Percentiles rank a stretch among this genome's conserved stretches.
These are phyloP conservation scores for Lactarius hengduanensis DNA, from an alignment of 768 basidiomycete genomes.

Conservation along the genomic window DNA sequence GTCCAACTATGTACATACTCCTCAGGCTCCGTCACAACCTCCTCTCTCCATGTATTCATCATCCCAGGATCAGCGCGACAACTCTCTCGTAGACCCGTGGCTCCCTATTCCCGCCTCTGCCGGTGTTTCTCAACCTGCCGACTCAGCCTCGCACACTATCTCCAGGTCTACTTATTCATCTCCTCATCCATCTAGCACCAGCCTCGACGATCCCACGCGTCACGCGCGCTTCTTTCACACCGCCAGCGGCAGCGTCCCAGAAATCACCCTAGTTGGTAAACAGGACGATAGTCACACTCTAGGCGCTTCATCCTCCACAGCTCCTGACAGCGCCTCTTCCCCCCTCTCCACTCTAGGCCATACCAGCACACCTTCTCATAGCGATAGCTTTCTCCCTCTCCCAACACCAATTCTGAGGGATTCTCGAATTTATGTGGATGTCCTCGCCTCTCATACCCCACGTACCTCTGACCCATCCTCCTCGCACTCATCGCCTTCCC, in stretches of 20 bases:
- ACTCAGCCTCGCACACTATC: not conserved
- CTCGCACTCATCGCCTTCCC: too few relatives aligned
- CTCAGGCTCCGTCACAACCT: conserved; percentile 18
- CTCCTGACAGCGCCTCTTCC: too few relatives aligned
- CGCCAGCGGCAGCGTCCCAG: conserved; percentile 12
- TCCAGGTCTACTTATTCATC: conserved; percentile 9
- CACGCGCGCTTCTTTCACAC: conserved; percentile 22
- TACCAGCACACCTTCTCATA: too few relatives aligned
- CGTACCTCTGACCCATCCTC: too few relatives aligned
- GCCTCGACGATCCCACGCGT: conserved; percentile 14
- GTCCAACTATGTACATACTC: conserved; percentile 27
- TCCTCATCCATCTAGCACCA: conserved; percentile 5
- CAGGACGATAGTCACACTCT: too few relatives aligned
- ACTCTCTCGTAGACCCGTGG: conserved; percentile 21
- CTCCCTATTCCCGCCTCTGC: conserved; percentile 8
- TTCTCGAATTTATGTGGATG: too few relatives aligned
- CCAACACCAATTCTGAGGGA: too few relatives aligned
- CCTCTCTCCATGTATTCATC: conserved; percentile 23
- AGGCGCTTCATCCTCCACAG: too few relatives aligned
- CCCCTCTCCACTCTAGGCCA: too few relatives aligned
- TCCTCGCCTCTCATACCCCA: too few relatives aligned
- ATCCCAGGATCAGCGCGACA: conserved; percentile 24
- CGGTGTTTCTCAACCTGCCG: conserved; percentile 17
- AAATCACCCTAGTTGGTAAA: too few relatives aligned
- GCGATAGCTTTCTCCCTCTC: too few relatives aligned